Evolutionary conservation across 2,329 filamentous ascomycete genomes (phyloP), one percentile per base, ranked within the genome.

Genomic region (Colletotrichum orchidophilum): DNA sequence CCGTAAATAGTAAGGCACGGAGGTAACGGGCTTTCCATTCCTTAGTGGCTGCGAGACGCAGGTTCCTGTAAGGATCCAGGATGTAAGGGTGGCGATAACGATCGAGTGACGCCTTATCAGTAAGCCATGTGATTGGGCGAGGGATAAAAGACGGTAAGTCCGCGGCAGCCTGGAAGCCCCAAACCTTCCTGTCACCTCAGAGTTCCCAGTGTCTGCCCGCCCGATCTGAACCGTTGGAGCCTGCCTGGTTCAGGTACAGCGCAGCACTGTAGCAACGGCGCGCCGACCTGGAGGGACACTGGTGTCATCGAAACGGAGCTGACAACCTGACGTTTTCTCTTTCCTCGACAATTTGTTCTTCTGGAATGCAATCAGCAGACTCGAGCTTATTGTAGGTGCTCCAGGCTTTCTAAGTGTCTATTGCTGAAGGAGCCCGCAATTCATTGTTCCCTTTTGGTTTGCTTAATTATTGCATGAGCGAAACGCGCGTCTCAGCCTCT

Each of bases 401-500:
- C 39, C 7, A 18, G 18, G 18, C 39, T 7, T 46, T 21, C 18
- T 46, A 18, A 46, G 11, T 15, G 39, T 8, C 42, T 35, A 15
- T 31, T 12, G 59, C 33, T 50, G 46, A n/a, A 42, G 46, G 13
- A 42, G 21, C n/a, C n/a, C n/a, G 24, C 6, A 31, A 13, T 35
- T 13, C 39, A 15, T 35, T 50, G n/a, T 42, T 18, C 31, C 29
- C 31, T 24, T 54, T 42, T 13, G 24, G 31, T 24, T 12, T 35
- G 18, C 24, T 26, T 53, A 24, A 62, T 62, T 53, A 24, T 67
- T 62, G 52, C 68, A 46, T 71, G 33, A 63, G 46, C 68, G 64
- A 69, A 71, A 59, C 64, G 33, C 15, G 21, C 69, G 64, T 63
- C 58, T 69, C 53, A 63, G 58, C 69, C 54, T 63, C 55, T 13